Evolutionary conservation across 495 filamentous ascomycete genomes (phyloP).

Genomic region (Chaetomium fimeti): DNA sequence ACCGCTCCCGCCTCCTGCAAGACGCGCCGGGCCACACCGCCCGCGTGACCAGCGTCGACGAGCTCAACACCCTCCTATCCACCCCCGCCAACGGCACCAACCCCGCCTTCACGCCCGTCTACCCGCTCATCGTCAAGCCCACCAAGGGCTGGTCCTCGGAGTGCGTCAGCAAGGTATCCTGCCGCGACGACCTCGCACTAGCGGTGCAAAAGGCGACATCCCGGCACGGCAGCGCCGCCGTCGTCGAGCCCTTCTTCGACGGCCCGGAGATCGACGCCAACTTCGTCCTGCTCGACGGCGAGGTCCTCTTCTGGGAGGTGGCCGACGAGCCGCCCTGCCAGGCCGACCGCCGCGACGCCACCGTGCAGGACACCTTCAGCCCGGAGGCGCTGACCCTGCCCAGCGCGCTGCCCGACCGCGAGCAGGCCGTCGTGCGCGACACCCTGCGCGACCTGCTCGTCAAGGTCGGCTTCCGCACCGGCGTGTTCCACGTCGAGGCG

Average conservation of each 20-base stretch:
- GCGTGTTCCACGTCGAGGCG: conserved; percentile 37
- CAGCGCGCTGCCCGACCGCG: conserved; percentile 38
- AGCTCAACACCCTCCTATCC: conserved; percentile 26
- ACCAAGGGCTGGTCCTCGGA: conserved; percentile 38
- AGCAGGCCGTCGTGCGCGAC: conserved; percentile 33
- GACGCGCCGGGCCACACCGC: conserved; percentile 31
- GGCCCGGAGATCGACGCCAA: conserved; percentile 57
- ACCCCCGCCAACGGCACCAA: background rate
- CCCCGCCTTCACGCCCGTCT: conserved; percentile 22
- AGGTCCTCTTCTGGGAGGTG: conserved; percentile 52
- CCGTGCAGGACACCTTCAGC: conserved; percentile 36
- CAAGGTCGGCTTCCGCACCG: conserved; percentile 37
- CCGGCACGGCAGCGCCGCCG: conserved; percentile 32
- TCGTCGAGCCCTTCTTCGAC: conserved; percentile 38
- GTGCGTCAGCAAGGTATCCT: conserved; percentile 34
- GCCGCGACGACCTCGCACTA: conserved; percentile 23
- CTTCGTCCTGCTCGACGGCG: conserved; percentile 49
- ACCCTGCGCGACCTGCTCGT: conserved; percentile 37
- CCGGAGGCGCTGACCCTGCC: conserved; percentile 44
- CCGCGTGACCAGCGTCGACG: conserved; percentile 21
- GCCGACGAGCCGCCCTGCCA: conserved; percentile 53
- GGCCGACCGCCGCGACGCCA: conserved; percentile 37
- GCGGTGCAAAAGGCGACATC: conserved; percentile 32
- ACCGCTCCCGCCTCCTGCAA: conserved; percentile 41
- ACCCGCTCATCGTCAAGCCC: conserved; percentile 36